These are phyloP conservation scores for Hymenoscyphus fraxineus DNA, from an alignment of 2,329 filamentous ascomycete genomes.

Conservation along the genomic window DNA sequence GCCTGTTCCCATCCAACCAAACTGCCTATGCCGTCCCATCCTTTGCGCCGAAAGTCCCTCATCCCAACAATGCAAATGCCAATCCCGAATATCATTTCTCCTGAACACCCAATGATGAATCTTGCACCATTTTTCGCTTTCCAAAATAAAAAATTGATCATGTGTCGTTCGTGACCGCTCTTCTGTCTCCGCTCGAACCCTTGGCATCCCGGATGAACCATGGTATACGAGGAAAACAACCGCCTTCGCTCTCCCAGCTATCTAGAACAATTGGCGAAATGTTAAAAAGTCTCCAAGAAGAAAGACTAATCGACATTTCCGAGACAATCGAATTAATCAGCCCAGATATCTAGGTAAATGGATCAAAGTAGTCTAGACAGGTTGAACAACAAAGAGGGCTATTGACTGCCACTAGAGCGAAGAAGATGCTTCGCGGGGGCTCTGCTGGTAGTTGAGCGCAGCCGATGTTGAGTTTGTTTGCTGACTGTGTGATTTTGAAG, in stretches of 20 bases:
- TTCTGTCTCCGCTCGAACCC: not conserved
- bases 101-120: not conserved
- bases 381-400: too few species aligned
- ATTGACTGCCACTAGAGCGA: not conserved
- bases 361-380: too few species aligned
- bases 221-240: too few species aligned
- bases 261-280: too few species aligned
- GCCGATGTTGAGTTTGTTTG: not conserved
- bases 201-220: not conserved
- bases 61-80: not conserved
- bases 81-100: not conserved
- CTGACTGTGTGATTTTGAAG: not conserved
- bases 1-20: not conserved
- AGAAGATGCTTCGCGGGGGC: not conserved
- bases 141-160: not conserved
- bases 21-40: not conserved
- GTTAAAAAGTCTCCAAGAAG: too few species aligned
- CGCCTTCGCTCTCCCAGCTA: too few species aligned
- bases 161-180: not conserved
- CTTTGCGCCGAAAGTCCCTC: not conserved
- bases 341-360: too few species aligned
- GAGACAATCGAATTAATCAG: too few species aligned
- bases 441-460: not conserved
- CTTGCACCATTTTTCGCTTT: not conserved
- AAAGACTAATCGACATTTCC: too few species aligned